Base-by-base conservation (phyloP, 495 filamentous ascomycete genomes). In the Tetracladium marchalianum region DNA sequence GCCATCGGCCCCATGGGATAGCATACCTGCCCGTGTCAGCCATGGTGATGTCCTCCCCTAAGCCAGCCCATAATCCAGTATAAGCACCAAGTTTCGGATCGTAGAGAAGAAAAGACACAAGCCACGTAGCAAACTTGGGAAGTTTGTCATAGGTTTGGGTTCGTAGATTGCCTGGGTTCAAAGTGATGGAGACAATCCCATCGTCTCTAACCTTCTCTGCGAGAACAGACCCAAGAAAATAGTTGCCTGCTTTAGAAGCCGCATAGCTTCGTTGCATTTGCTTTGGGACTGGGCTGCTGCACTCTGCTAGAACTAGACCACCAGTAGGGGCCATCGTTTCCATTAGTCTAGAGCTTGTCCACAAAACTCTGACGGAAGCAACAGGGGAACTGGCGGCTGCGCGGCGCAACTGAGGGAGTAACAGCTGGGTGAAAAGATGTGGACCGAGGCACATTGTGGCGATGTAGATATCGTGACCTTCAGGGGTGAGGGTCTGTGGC, bases 121-220 rank as follows among this genome's bases (percentile, higher is more conserved):
- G 31, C 49, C 51, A 44, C 19, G 55, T 16, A 22, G 62, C 39
- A 11, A 58, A 31, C 27, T 40, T 19, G 11, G 51, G 48, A 5
- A 22, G 24, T 36, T 64, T 47, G 5, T 64, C 56, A 54, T 64
- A 63, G 2, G 73, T 59, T 5, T 69, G 62, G 1, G 66, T 65
- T 31, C 61, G 62, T 35, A 70, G 45, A 37, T 65, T 61, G 16
- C 71, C 71, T 7, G 69, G 70, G 50, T 69, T 63, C 13, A 68
- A 36, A 5, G 31, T 12, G 11, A 62, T 47, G 49, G 54, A 49
- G 10, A 68, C 35, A 9, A 68, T 48, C 12, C 47, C 47, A 39
- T 44, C 36, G 7, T 11, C 15, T 12, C 13, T 16, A 22, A 46
- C 2, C 16, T 53, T 32, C 13, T 47, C 43, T 6, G 49, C 59